A percentile compares a stretch with the other conserved stretches of the same genome.
Evolutionary conservation across 257 asterid genomes (phyloP).

Genomic region (Penstemon newberryi): DNA sequence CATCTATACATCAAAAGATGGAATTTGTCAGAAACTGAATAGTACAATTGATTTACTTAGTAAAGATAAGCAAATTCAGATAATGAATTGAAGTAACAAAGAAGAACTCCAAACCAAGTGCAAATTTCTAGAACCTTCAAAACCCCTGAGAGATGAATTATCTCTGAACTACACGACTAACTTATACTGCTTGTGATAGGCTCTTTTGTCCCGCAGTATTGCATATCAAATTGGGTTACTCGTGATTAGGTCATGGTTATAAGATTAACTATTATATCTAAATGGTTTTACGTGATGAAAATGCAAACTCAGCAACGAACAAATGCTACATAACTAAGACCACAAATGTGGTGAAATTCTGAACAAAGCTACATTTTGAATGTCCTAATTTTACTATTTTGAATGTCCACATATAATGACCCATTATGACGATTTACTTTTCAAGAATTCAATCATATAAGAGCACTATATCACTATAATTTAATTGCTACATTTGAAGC

Average conservation of each 20-base stretch:
- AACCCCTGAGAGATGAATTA: background rate
- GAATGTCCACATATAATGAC: background rate
- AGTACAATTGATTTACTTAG: conserved; percentile 5
- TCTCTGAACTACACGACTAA: background rate
- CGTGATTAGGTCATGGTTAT: conserved; percentile 6
- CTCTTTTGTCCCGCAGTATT: background rate
- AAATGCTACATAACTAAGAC: background rate
- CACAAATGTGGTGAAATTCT: background rate
- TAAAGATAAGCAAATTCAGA: conserved; percentile 14
- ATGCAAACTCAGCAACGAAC: background rate
- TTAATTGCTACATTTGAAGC: background rate
- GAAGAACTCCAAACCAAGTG: conserved; percentile 21
- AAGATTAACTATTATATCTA: conserved; percentile 8
- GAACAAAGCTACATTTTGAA: background rate
- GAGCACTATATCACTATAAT: background rate
- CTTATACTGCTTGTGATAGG: background rate
- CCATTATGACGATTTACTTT: conserved; percentile 3
- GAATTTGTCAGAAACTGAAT: background rate
- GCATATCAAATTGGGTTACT: background rate
- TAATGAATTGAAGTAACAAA: conserved; percentile 4
- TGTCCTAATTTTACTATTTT: background rate
- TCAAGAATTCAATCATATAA: background rate
- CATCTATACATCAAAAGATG: conserved; percentile 48
- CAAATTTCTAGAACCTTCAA: background rate
- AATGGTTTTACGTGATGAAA: background rate